Evolutionary conservation across 257 asterid species (phyloP), one percentile per base, ranked within the genome.

Genomic region (Ilex aquifolium): DNA sequence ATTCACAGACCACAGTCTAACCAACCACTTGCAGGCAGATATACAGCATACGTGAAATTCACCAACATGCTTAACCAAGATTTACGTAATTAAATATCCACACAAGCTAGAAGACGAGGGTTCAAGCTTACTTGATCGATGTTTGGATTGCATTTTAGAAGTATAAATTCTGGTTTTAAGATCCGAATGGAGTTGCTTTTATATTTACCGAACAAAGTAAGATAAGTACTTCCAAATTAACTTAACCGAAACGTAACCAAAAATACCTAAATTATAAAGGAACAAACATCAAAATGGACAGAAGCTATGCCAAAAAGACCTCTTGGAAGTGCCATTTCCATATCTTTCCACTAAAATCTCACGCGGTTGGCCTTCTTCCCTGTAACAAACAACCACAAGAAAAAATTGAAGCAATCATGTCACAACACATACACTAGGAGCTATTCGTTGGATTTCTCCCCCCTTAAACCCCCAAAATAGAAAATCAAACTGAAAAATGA

Each of bases 251-350:
- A n/a, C 27, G 27, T 21, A 4, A 32, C 8, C 8, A 31, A 44
- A 65, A 32, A 44, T 3, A 5, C 15, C 16, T 36, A 31, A 36
- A 32, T 31, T 60, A 69, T 39, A 11, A 14, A 59, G 31, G 17
- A 49, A 32, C 13, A 59, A 39, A 27, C 3, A 16, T n/a, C 21
- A 59, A 40, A 29, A 32, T 12, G 10, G 44, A 2, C 39, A 32
- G 51, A 13, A 27, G 12, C 7, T 42, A 46, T 27, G 13, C 51
- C 56, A 31, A 13, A 54, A 46, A 63, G 56, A 92, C 97, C 95
- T 82, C 76, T 82, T 92, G 63, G 82, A 83, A 69, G 90, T 80
- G 50, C 99, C 99, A 66, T 92, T 77, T 36, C 83, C 82, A 74
- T 85, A 87, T 62, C 77, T 85, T 74, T 92, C 99, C 69, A 92